Base-by-base conservation (phyloP, 140 eudicot genomes). In the Stevia rebaudiana region DNA sequence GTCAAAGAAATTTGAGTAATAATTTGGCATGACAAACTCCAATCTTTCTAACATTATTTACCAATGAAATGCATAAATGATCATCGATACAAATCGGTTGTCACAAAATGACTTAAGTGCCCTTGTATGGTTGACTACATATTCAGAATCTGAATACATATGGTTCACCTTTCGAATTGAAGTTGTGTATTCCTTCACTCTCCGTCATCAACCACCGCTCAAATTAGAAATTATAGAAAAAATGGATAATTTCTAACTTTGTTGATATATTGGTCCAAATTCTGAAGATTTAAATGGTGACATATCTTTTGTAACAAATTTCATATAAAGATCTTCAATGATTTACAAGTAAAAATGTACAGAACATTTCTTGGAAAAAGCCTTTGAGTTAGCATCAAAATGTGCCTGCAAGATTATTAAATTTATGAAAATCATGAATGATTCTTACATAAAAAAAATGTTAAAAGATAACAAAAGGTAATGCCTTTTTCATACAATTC, bases 351-450 rank as follows among this genome's bases (percentile, higher is more conserved):
- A 73, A 40, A 79, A 5, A 23, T 70, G 49, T 31, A 76, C 15
- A 13, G 85, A 79, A 16, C 79, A 73, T 33, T 67, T 76, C 33
- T 74, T 69, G 56, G 81, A 73, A 41, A 80, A 76, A 31, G 72
- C 58, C 17, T 62, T 67, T 54, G 78, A 57, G 50, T 48, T 50
- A 5, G 72, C 47, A 35, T 73, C 71, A 70, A 69, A 40, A 16
- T 71, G 72, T 46, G 75, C 68, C 79, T 80, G 80, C 74, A 75
- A 59, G 62, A 35, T 50, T n/a, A n/a, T 65, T 51, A 49, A 62
- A 35, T 51, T 3, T 31, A 33, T 3, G 35, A 47, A 35, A 28
- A 18, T 6, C 19, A 37, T 10, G 16, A 39, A 23, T 3, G 39
- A 19, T 54, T 61, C 39, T 13, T 24, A 13, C 35, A 6, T 46